Evolutionary conservation across 805 yeast species (phyloP).

Genomic region (Cyberlindnera mississippiensis): DNA sequence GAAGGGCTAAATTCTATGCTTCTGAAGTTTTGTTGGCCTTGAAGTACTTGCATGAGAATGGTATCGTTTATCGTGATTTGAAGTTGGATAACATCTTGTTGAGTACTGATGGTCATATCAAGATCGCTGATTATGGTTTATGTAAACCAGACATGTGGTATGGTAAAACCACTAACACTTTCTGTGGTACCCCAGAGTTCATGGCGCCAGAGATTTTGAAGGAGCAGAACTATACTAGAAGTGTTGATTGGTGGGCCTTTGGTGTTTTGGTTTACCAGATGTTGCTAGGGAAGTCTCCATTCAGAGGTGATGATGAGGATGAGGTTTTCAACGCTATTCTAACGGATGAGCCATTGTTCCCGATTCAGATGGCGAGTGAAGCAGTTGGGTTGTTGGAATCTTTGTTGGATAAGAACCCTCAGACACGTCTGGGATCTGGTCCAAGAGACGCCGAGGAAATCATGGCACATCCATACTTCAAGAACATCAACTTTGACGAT

Average conservation of each 20-base stretch:
- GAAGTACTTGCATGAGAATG: conserved; percentile 91
- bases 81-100: conserved; percentile 90
- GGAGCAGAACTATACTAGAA: conserved; percentile 88
- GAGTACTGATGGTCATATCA: conserved; percentile 89
- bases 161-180: conserved; percentile 84
- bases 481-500: conserved; percentile 86
- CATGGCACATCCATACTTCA: conserved; percentile 93
- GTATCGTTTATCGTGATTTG: conserved; percentile 93
- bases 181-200: conserved; percentile 98
- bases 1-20: conserved; percentile 95
- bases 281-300: conserved; percentile 95
- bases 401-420: conserved; percentile 84
- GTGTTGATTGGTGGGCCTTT: conserved; percentile 99
- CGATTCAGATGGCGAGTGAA: conserved; percentile 95
- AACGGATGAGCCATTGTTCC: conserved; percentile 94
- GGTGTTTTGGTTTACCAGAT: conserved; percentile 95
- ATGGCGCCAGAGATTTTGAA: conserved; percentile 98
- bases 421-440: conserved; percentile 78
- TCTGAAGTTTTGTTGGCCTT: conserved; percentile 91
- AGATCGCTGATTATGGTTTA: conserved; percentile 94
- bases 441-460: conserved; percentile 88
- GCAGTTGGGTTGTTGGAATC: conserved; percentile 93
- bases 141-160: conserved; percentile 92
- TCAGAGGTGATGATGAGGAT: conserved; percentile 95
- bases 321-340: conserved; percentile 96